Evolutionary conservation across 2,329 filamentous ascomycete species (phyloP).

Genomic region (Magnaporthiopsis rhizophila): DNA sequence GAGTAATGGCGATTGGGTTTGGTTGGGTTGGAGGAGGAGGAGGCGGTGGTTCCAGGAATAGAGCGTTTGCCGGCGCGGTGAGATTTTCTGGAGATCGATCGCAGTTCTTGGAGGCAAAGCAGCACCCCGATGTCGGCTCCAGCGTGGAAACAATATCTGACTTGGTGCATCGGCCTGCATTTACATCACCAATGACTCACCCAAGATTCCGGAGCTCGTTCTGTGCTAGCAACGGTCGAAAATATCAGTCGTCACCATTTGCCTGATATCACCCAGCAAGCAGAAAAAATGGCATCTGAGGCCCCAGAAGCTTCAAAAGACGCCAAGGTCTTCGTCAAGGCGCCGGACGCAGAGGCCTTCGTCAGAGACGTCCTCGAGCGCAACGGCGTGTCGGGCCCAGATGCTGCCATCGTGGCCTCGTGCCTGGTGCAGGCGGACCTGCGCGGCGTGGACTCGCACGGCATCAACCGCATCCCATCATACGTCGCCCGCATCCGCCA

Average conservation of each 20-base stretch:
- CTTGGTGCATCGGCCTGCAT: not conserved
- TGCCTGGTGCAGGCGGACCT: constrained; percentile 18
- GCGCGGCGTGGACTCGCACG: constrained; percentile 20
- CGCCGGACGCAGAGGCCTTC: constrained; percentile 5
- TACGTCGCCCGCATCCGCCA: constrained; percentile 18
- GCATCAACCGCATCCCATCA: constrained; percentile 16
- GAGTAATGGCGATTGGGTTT: not conserved
- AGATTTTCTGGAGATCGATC: not conserved
- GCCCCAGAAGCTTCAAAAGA: not conserved
- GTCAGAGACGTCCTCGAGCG: constrained; percentile 2
- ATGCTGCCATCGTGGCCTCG: constrained; percentile 14
- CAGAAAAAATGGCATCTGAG: constrained; percentile 5
- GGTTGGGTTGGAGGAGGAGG: no score
- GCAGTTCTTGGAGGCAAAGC: no score
- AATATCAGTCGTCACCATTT: no score
- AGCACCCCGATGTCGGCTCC: not conserved
- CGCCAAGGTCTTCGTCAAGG: constrained; percentile 1
- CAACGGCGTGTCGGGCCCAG: constrained; percentile 18
- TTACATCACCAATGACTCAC: not conserved
- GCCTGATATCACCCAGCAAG: not conserved
- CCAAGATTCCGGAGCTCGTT: not conserved
- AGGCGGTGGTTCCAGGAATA: not conserved
- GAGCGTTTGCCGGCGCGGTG: not conserved
- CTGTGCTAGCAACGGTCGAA: not conserved
- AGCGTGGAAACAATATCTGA: not conserved